Percentiles rank a stretch among this genome's conserved stretches.
Evolutionary conservation across 1,284 basidiomycete genomes (phyloP).

Genomic region (Laetiporus sulphureus): DNA sequence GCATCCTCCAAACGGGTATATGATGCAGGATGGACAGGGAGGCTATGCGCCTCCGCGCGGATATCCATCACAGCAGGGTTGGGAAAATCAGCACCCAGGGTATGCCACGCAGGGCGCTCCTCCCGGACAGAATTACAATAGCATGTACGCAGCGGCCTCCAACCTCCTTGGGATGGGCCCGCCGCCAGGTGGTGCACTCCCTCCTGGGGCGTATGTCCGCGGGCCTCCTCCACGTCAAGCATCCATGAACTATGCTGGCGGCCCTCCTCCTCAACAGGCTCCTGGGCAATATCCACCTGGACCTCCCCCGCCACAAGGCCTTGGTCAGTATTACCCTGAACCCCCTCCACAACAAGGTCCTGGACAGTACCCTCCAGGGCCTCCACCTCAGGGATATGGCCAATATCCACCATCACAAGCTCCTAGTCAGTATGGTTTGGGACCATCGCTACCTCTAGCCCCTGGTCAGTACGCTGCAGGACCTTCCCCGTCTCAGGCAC

Average conservation of each 20-base stretch:
- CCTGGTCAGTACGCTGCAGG: background rate
- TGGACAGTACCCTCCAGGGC: background rate
- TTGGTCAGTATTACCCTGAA: background rate
- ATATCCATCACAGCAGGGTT: constrained; percentile 26
- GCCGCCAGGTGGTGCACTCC: constrained; percentile 31
- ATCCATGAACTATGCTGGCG: background rate
- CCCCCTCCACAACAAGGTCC: background rate
- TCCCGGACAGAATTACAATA: constrained; percentile 38
- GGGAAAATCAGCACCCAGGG: constrained; percentile 31
- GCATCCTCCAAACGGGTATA: constrained; percentile 10
- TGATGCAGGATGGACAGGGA: background rate
- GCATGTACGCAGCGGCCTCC: constrained; percentile 66
- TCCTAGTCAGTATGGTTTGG: background rate
- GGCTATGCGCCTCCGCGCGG: constrained; percentile 18
- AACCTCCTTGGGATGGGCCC: constrained; percentile 75
- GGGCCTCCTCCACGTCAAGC: constrained; percentile 12
- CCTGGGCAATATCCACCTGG: background rate
- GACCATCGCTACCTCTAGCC: background rate
- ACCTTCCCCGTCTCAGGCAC: constrained; percentile 8
- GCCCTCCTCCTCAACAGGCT: background rate
- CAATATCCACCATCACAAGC: background rate
- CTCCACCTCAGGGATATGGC: background rate
- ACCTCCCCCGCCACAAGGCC: background rate
- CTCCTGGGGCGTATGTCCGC: constrained; percentile 9
- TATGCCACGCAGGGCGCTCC: constrained; percentile 12